Conservation (phyloP, 2,329 filamentous ascomycete species). For the Fusarium sarcochroum region DNA sequence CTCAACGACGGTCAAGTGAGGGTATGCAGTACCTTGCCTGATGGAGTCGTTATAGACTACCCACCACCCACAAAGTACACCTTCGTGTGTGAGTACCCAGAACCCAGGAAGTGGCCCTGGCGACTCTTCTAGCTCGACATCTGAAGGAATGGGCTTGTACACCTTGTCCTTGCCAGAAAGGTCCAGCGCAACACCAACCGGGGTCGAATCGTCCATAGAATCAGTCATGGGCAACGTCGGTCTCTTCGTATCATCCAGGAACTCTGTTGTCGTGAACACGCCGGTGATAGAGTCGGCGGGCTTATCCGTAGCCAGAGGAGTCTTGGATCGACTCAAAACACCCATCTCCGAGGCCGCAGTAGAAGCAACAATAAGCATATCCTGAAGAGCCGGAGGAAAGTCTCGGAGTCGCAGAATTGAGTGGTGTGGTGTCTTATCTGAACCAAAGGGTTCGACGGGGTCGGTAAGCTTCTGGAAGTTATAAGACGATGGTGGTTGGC, state of each 20-base stretch:
- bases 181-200: slow-evolving; percentile 86
- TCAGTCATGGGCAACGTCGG: slow-evolving; percentile 81
- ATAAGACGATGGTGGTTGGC: slow-evolving; percentile 72
- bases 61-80: slow-evolving; percentile 90
- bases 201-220: slow-evolving; percentile 74
- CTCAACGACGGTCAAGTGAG: slow-evolving; percentile 72
- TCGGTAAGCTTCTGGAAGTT: slow-evolving; percentile 81
- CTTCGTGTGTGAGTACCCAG: slow-evolving; percentile 90
- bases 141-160: slow-evolving; percentile 79
- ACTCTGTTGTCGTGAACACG: slow-evolving; percentile 80
- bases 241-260: slow-evolving; percentile 79
- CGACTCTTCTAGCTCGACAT: slow-evolving; percentile 84
- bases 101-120: slow-evolving; percentile 85
- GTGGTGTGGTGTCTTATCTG: slow-evolving; percentile 79
- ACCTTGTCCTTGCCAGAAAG: slow-evolving; percentile 87
- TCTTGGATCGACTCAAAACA: slow-evolving; percentile 80
- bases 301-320: slow-evolving; percentile 73
- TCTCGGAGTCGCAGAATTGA: slow-evolving; percentile 82
- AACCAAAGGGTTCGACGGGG: slow-evolving; percentile 79
- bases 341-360: slow-evolving; percentile 85
- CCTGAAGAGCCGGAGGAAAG: slow-evolving; percentile 84
- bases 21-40: slow-evolving; percentile 78
- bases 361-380: slow-evolving; percentile 85
- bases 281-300: slow-evolving; percentile 72
- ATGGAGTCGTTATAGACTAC: slow-evolving; percentile 91